Percentiles rank a stretch among this genome's conserved stretches.
phyloP scores from a whole-genome alignment of 306 rosid genomes.

The Cicer chorassanicum region DNA sequence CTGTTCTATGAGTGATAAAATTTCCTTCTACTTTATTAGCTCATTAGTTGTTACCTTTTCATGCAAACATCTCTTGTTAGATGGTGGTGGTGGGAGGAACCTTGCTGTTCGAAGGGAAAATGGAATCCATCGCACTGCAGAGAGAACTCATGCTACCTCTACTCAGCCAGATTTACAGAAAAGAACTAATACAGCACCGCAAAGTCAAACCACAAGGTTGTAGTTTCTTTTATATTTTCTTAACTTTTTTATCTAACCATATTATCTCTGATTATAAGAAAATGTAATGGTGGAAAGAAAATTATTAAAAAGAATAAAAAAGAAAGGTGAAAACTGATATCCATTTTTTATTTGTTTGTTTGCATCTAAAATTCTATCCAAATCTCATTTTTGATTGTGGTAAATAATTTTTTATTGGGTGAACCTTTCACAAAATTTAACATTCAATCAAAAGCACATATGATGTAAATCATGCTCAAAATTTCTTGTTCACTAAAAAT shows the following conservation, averaged over 20 bases:
- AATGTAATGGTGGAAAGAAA: constrained; percentile 35
- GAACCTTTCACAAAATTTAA: not conserved
- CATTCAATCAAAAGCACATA: constrained; percentile 8
- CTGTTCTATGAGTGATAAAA: not conserved
- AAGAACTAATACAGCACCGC: constrained; percentile 50
- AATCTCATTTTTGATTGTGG: constrained; percentile 13
- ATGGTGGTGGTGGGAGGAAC: constrained; percentile 64
- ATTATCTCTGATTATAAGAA: constrained; percentile 21
- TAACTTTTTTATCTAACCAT: constrained; percentile 12
- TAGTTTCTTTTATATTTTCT: not conserved
- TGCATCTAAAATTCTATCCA: constrained; percentile 14
- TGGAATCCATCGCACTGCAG: constrained; percentile 55
- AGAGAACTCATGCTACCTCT: constrained; percentile 55
- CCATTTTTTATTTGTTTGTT: constrained; percentile 10
- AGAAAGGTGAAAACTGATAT: constrained; percentile 4
- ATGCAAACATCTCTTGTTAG: constrained; percentile 54
- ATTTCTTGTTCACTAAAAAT: constrained; percentile 8
- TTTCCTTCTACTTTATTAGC: constrained; percentile 23
- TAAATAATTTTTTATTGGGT: constrained; percentile 4
- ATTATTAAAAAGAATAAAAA: constrained; percentile 19
- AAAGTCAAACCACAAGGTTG: constrained; percentile 57
- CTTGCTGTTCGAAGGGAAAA: constrained; percentile 59
- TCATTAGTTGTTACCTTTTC: constrained; percentile 23
- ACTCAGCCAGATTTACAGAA: constrained; percentile 50
- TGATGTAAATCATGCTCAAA: not conserved